phyloP scores from a whole-genome alignment of 148 eudicot species.

The Rhododendron henanense region DNA sequence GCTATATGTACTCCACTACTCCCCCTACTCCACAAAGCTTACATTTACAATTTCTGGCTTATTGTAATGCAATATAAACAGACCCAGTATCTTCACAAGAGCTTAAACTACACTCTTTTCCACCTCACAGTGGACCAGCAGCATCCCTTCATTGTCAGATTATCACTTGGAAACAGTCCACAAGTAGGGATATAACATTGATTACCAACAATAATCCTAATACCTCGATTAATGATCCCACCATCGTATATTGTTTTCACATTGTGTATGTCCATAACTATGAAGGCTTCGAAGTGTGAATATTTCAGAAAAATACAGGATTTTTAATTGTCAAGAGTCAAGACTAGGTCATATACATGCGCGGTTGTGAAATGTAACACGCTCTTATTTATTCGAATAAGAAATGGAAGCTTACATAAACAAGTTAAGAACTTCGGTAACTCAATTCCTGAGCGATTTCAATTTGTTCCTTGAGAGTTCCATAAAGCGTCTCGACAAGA shows the following conservation, averaged over 20 bases:
- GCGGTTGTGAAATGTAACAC: not conserved
- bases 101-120: no score
- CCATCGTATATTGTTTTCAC: not conserved
- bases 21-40: not conserved
- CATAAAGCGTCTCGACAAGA: constrained; percentile 48
- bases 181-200: no score
- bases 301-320: not conserved
- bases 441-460: constrained; percentile 23
- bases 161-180: no score
- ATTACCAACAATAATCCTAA: no score
- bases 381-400: not conserved
- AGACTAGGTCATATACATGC: not conserved
- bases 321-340: not conserved
- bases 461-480: constrained; percentile 41
- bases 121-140: no score
- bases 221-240: no score
- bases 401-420: not conserved
- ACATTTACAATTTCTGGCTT: no score
- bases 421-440: constrained; percentile 11
- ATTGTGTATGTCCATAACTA: not conserved
- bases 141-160: no score
- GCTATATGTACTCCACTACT: not conserved
- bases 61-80: no score
- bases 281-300: not conserved
- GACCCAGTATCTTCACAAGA: no score